A percentile compares a stretch with the other conserved stretches of the same genome.
Evolutionary conservation across 2,329 filamentous ascomycete genomes (phyloP).

Genomic region (Claviceps purpurea): DNA sequence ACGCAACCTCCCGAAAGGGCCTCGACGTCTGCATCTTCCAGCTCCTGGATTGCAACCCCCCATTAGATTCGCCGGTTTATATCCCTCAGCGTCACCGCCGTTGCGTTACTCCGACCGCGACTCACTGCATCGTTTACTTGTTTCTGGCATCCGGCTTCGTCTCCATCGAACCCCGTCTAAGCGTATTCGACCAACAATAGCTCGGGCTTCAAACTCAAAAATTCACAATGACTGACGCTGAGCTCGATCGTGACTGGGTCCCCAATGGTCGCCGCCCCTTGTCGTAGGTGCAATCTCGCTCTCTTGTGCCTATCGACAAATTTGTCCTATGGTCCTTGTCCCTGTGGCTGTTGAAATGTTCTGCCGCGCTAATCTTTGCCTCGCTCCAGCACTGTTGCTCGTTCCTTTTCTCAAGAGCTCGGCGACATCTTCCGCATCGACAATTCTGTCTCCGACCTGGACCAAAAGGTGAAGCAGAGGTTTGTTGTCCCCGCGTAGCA

Average conservation of each 20-base stretch:
- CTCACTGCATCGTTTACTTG: not conserved
- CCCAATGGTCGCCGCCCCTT: constrained; percentile 65
- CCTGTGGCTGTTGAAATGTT: not conserved
- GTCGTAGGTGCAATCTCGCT: constrained; percentile 49
- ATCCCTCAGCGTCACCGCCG: not conserved
- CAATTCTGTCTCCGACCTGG: constrained; percentile 58
- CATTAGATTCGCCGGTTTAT: not conserved
- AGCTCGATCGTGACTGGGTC: constrained; percentile 68
- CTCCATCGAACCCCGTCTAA: not conserved
- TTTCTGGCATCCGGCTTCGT: not conserved
- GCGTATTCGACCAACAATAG: not conserved
- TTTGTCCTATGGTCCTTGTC: no score
- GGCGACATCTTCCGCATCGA: constrained; percentile 85
- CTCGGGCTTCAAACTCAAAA: constrained; percentile 5
- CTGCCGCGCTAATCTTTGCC: not conserved
- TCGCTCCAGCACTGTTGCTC: constrained; percentile 63
- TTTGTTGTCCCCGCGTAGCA: constrained; percentile 30
- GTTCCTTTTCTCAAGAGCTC: constrained; percentile 73
- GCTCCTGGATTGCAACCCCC: not conserved
- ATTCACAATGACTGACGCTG: constrained; percentile 42
- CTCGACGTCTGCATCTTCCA: not conserved
- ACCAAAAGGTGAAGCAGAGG: constrained; percentile 70
- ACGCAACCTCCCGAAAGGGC: not conserved
- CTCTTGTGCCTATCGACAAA: not conserved
- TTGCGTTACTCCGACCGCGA: not conserved